Conservation (phyloP, 768 basidiomycete genomes). For the Cantharellus anzutake region DNA sequence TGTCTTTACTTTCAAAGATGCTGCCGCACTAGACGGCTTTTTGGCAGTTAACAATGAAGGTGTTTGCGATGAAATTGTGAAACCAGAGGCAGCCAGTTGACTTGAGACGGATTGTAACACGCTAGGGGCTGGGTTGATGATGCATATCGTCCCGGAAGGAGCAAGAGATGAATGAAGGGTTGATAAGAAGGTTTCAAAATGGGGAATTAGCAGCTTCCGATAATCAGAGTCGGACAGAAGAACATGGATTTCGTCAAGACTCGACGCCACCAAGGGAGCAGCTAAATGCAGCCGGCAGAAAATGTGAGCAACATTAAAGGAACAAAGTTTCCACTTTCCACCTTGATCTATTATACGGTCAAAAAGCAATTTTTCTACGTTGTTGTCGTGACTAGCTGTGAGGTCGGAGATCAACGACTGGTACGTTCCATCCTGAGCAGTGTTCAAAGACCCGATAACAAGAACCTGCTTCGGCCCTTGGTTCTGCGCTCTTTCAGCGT, state of each 20-base stretch:
- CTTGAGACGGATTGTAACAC: constrained; percentile 24
- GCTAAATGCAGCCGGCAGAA: constrained; percentile 24
- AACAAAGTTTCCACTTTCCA: constrained; percentile 32
- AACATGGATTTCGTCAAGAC: constrained; percentile 48
- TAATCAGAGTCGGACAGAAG: constrained; percentile 49
- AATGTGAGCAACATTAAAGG: not conserved
- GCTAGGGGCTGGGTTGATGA: constrained; percentile 7
- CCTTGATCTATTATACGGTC: constrained; percentile 50
- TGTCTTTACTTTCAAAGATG: constrained; percentile 1
- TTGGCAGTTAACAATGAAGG: constrained; percentile 41
- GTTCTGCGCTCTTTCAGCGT: not conserved
- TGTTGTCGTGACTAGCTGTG: constrained; percentile 15
- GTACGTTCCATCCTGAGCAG: constrained; percentile 65
- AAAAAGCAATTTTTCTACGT: constrained; percentile 61
- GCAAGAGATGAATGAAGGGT: constrained; percentile 40
- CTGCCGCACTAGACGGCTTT: constrained; percentile 33
- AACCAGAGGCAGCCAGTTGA: constrained; percentile 47
- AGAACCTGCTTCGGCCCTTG: constrained; percentile 24
- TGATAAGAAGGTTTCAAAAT: constrained; percentile 34
- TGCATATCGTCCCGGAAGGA: constrained; percentile 49
- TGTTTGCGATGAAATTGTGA: constrained; percentile 26
- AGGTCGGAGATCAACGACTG: constrained; percentile 47
- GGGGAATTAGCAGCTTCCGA: constrained; percentile 27
- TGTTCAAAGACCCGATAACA: constrained; percentile 57
- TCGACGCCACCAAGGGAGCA: constrained; percentile 30